Base-by-base conservation (phyloP, 352 stramenopile species). In the Globisporangium spiculum region DNA sequence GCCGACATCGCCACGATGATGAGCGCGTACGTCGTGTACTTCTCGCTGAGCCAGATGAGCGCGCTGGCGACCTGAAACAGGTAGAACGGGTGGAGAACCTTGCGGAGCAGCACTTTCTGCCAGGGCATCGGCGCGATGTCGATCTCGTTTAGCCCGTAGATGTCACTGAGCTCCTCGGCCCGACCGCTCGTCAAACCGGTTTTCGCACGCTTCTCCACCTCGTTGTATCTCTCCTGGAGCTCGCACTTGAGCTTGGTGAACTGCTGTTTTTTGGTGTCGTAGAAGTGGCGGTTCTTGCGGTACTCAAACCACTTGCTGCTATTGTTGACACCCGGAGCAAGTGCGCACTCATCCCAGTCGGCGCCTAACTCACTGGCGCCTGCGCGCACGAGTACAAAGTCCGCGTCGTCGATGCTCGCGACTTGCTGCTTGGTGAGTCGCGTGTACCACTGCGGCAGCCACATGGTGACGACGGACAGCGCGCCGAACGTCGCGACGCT, bases 31-130 rank as follows among this genome's bases (percentile, higher is more conserved):
- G 80, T 83, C 34, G 68, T 83, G 63, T 94, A 94, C 7, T 56
- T 68, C 67, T 93, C 82, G 56, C 71, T 80, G 46, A 93, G 65
- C 87, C 87, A 94, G 57, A 94, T 76, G 38, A 88, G 22, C 7
- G 80, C 82, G 36, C 84, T 91, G 24, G 80, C 58, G 18, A 91
- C 68, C 64, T 94, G 86, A 66, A 94, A 92, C 20, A 94, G 68
- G 69, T 94, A 94, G 70, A 93, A 94, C 60, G 86, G 86, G 30
- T 94, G 86, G 20, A 91, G 54, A 16, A 93, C 72, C 58, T 92
- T 92, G 44, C 81, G 77, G 10, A 93, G 64, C 8, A 94, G 71
- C 57, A 91, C 78, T 9, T 30, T 22, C 0, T 69, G 72, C 79
- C 80, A 88, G 12, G 77, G 78, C 60, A 79, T 65, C 8, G 84